Base-by-base conservation (phyloP, 2,329 filamentous ascomycete genomes). In the Talaromyces verruculosus region DNA sequence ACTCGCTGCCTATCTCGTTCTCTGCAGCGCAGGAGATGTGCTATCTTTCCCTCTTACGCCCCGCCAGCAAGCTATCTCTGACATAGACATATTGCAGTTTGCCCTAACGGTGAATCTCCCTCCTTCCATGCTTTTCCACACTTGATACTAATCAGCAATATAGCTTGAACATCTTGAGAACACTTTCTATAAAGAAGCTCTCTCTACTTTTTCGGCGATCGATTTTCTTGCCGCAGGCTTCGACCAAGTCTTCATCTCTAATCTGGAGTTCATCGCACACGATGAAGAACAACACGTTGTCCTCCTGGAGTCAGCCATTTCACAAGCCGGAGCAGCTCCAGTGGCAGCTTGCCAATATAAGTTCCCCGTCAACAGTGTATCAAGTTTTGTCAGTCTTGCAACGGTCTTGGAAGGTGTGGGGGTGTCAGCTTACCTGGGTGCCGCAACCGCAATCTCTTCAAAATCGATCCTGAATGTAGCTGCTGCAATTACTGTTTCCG, bases 401-500 rank as follows among this genome's bases (percentile, higher is more conserved):
- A 81, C 79, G 28, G 76, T 88, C 60, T 80, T 88, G 35, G 86
- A 88, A 72, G 83, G 82, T 64, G 84, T 88, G 47, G 86, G 85
- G 69, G 83, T 86, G 61, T 84, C 82, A 35, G 85, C 85, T 22
- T 88, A 88, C 77, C 83, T 90, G 55, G 86, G 87, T 55, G 88
- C 87, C 19, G 88, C 88, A 5, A 83, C 83, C 28, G 79, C 81
- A 67, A 88, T 87, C 68, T 81, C 84, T 67, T 82, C 83, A 74
- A 83, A 86, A 68, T 78, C 79, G 25, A 88, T 88, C 76, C 78
- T 90, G 55, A 85, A 84, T 0, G 84, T 83, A 3, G 88, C 88
- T 1, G 88, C 84, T 30, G 84, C 84, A 65, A 87, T 91, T 72
- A 79, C 91, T 39, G 86, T 86, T 35, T 84, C 89, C 65, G 88